phyloP scores from a whole-genome alignment of 352 stramenopile genomes.

The Globisporangium heterothallicum region DNA sequence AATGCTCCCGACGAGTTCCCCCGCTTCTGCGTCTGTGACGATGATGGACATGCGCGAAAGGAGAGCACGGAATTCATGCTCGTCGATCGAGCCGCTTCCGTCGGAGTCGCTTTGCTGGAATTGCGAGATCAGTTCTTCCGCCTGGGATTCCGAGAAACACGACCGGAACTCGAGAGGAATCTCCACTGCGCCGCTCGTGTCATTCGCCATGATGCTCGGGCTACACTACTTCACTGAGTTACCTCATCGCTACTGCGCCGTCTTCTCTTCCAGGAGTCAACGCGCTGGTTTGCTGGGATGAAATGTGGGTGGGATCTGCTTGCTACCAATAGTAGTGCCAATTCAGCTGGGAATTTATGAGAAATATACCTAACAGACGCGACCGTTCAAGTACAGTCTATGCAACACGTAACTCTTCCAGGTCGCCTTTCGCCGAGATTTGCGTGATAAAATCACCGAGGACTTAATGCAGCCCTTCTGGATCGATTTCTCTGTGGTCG shows the following conservation, averaged over 20 bases:
- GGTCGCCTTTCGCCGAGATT: neutral
- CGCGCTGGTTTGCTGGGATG: neutral
- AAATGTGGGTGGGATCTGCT: too few relatives aligned
- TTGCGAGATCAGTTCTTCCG: slow-evolving; percentile 54
- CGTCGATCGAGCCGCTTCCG: slow-evolving; percentile 52
- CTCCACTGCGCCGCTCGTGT: slow-evolving; percentile 14
- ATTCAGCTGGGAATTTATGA: too few relatives aligned
- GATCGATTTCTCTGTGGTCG: neutral
- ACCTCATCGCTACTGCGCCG: neutral
- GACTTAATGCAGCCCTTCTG: neutral
- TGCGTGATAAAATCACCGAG: neutral
- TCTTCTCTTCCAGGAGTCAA: neutral
- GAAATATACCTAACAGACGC: neutral
- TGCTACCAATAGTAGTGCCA: too few relatives aligned
- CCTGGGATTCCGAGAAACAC: slow-evolving; percentile 40
- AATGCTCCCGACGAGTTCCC: slow-evolving; percentile 43
- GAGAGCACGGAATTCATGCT: slow-evolving; percentile 56
- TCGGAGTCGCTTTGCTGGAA: slow-evolving; percentile 57
- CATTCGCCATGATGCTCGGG: slow-evolving; percentile 8
- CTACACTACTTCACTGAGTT: too few relatives aligned
- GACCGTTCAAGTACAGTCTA: too few relatives aligned
- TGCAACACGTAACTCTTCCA: too few relatives aligned
- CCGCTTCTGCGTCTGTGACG: slow-evolving; percentile 39
- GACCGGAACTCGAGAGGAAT: slow-evolving; percentile 34
- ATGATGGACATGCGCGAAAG: slow-evolving; percentile 42